phyloP scores from a whole-genome alignment of 331 rosid species.

The Stylosanthes scabra region DNA sequence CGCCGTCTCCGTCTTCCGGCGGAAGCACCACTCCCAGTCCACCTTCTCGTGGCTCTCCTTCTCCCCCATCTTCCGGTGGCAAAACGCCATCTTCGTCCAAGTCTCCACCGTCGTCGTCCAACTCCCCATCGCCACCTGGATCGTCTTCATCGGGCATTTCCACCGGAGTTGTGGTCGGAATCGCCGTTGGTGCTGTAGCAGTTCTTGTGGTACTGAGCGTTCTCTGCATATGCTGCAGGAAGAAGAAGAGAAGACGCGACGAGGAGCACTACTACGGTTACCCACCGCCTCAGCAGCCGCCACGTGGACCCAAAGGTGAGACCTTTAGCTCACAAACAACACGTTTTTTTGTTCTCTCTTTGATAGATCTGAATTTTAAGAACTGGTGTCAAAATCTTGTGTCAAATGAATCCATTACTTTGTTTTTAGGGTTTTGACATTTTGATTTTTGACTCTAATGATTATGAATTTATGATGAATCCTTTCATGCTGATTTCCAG shows the following conservation, averaged over 20 bases:
- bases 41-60: slow-evolving; percentile 41
- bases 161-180: slow-evolving; percentile 69
- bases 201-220: slow-evolving; percentile 66
- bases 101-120: slow-evolving; percentile 43
- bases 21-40: slow-evolving; percentile 48
- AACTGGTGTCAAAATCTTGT: neutral
- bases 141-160: slow-evolving; percentile 45
- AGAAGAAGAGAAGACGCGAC: slow-evolving; percentile 85
- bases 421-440: neutral
- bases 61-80: slow-evolving; percentile 48
- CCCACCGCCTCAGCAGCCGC: slow-evolving; percentile 52
- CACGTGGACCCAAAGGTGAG: slow-evolving; percentile 71
- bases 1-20: slow-evolving; percentile 44
- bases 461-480: slow-evolving; percentile 10
- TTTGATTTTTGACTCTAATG: neutral
- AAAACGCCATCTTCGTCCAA: slow-evolving; percentile 45
- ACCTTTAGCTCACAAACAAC: slow-evolving; percentile 6
- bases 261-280: slow-evolving; percentile 57
- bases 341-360: neutral
- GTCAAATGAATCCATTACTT: neutral
- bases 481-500: slow-evolving; percentile 50
- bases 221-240: slow-evolving; percentile 64
- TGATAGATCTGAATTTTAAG: neutral
- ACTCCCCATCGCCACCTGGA: slow-evolving; percentile 33
- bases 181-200: slow-evolving; percentile 77